A percentile compares a stretch with the other conserved stretches of the same genome.
phyloP scores from a whole-genome alignment of 345 rosid genomes.

The Fremontodendron californicum region DNA sequence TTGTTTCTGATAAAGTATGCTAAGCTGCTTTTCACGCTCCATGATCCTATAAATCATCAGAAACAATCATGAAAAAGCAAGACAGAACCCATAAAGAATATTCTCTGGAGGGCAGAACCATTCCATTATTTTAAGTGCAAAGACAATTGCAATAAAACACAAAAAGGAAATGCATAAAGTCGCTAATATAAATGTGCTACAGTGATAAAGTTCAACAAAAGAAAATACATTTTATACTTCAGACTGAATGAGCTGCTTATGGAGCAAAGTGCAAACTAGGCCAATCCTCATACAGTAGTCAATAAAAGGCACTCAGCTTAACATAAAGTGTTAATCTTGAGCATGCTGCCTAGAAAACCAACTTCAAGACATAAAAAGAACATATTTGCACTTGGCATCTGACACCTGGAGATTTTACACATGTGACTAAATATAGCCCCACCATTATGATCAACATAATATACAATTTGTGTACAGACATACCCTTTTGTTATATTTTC shows the following conservation, averaged over 20 bases:
- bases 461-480: constrained; percentile 12
- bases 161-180: not conserved
- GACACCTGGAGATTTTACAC: not conserved
- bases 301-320: not conserved
- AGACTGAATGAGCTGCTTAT: not conserved
- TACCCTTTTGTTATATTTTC: constrained; percentile 80
- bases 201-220: not conserved
- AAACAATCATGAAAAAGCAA: constrained; percentile 10
- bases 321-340: not conserved
- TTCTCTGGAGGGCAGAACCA: not conserved
- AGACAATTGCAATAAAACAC: not conserved
- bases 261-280: not conserved
- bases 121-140: not conserved
- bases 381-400: not conserved
- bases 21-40: constrained; percentile 95
- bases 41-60: constrained; percentile 56
- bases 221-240: not conserved
- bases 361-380: constrained; percentile 1
- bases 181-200: not conserved
- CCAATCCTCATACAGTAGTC: not conserved
- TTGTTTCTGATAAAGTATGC: constrained; percentile 95
- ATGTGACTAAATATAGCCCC: too few relatives aligned
- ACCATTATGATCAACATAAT: not conserved
- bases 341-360: not conserved
- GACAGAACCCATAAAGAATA: not conserved